These are phyloP conservation scores for Fusarium veterinarium DNA, from an alignment of 2,329 filamentous ascomycete species.

Conservation along the genomic window DNA sequence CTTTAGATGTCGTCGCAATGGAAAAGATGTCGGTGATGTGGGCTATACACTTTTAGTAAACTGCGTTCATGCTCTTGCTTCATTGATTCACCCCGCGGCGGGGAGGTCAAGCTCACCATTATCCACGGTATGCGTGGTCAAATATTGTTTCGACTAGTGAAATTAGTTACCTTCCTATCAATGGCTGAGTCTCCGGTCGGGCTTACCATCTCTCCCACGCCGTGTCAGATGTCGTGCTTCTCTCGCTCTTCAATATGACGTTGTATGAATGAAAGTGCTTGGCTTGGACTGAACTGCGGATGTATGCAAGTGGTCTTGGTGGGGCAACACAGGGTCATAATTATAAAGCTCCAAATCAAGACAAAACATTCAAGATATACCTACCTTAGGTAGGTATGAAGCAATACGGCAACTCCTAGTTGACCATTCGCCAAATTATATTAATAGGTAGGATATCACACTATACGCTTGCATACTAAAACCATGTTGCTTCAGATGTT, in stretches of 20 bases:
- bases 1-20: slow-evolving; percentile 77
- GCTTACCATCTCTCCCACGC: slow-evolving; percentile 45
- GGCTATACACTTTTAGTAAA: slow-evolving; percentile 61
- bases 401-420: background rate
- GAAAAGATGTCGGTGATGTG: slow-evolving; percentile 88
- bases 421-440: too few species aligned
- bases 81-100: slow-evolving; percentile 35
- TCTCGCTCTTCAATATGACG: slow-evolving; percentile 34
- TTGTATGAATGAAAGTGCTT: slow-evolving; percentile 41
- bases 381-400: background rate
- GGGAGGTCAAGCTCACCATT: slow-evolving; percentile 70
- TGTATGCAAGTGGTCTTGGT: slow-evolving; percentile 27
- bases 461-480: background rate
- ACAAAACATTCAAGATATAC: background rate
- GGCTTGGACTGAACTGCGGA: slow-evolving; percentile 23
- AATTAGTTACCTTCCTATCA: slow-evolving; percentile 3
- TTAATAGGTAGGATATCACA: background rate
- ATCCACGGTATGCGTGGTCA: slow-evolving; percentile 91
- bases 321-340: slow-evolving; percentile 33
- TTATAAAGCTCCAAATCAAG: slow-evolving; percentile 16
- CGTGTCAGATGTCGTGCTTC: slow-evolving; percentile 1
- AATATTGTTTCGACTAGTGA: slow-evolving; percentile 93
- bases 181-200: background rate
- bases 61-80: slow-evolving; percentile 18
- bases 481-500: background rate